Percentiles rank a stretch among this genome's conserved stretches.
Evolutionary conservation across 2,329 filamentous ascomycete genomes (phyloP).

Genomic region (Fusarium palustre): DNA sequence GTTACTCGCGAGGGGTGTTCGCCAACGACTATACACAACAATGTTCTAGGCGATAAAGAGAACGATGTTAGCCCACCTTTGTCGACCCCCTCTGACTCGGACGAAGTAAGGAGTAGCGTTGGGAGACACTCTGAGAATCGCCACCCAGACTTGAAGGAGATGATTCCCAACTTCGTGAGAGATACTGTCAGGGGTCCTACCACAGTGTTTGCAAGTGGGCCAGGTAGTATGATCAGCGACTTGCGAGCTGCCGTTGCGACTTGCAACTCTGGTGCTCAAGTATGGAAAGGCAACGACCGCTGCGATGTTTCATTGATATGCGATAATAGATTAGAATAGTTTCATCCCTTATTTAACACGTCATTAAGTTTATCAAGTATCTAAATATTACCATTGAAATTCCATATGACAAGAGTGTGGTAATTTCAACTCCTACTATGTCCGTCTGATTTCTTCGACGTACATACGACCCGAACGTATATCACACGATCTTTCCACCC

Average conservation of each 20-base stretch:
- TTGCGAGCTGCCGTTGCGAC: not conserved
- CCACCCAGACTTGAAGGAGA: not conserved
- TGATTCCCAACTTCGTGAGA: not conserved
- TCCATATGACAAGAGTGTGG: no score
- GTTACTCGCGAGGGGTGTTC: not conserved
- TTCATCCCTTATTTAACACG: fast-evolving
- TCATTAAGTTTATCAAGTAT: fast-evolving
- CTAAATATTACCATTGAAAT: no score
- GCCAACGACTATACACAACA: fast-evolving
- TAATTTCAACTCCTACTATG: no score
- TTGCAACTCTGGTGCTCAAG: not conserved
- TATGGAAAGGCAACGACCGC: not conserved
- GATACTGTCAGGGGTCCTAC: not conserved
- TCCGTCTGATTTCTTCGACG: no score
- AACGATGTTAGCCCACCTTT: not conserved
- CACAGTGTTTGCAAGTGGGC: not conserved
- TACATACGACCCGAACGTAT: no score
- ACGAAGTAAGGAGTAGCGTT: fast-evolving
- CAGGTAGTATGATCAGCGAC: not conserved
- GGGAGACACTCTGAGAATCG: fast-evolving
- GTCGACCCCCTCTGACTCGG: not conserved
- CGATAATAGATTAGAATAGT: conserved; percentile 4
- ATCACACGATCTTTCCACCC: no score
- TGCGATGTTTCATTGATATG: not conserved
- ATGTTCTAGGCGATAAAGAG: fast-evolving